Evolutionary conservation across 257 asterid species (phyloP), one percentile per base, ranked within the genome.

Genomic region (Nicotiana tabacum): DNA sequence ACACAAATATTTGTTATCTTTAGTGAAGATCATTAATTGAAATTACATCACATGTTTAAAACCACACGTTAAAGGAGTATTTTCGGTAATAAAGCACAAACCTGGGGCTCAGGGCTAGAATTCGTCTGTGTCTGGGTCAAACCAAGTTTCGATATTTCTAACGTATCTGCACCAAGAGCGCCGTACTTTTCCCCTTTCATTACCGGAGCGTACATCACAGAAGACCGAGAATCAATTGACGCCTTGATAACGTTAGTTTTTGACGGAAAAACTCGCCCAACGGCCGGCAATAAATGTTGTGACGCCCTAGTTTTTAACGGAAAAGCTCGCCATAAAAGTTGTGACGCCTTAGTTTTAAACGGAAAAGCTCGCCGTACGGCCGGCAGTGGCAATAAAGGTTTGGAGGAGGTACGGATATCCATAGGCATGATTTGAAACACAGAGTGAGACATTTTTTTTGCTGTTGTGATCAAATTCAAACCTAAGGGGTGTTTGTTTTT

Each of bases 101-200:
- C 98, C 98, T 95, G 33, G 3, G 33, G 33, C 33, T 32, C 94
- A 12, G 98, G 97, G 78, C 90, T 87, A 39, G 85, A 78, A 83
- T 83, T 82, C 10, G 91, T 85, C 83, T 89, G 85, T 88, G 90
- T 88, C 88, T 87, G 89, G 83, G 93, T 21, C 92, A 85, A 30
- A 87, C 91, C 96, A 32, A 91, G 91, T 88, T 92, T 93, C 83
- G 95, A 85, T 86, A 90, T 93, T 51, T 95, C 98, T 84, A 95
- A 87, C 55, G 96, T 91, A 81, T 88, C 98, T 12, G 97, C 92
- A 60, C 95, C 94, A 33, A 87, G 78, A 21, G 97, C 86, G 29
- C 98, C 96, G 86, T 77, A 91, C 64, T 91, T 30, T 55, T 77
- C 89, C 61, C 92, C 92, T 88, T 92, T 95, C 98, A 95, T 95